Evolutionary conservation across 352 stramenopile species (phyloP).

Genomic region (Plasmopara muralis): DNA sequence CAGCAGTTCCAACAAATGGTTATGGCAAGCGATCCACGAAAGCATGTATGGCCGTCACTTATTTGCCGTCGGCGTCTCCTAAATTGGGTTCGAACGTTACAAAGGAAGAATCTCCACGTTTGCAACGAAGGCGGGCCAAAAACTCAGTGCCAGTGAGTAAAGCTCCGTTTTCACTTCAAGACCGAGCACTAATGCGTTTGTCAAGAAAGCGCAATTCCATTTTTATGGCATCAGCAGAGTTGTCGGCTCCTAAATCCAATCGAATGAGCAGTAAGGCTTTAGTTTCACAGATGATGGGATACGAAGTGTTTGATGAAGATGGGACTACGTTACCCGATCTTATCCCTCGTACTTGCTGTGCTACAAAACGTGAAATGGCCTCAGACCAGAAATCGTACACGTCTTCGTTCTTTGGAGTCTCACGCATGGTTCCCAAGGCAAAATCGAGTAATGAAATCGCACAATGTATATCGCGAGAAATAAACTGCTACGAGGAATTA

Average conservation of each 20-base stretch:
- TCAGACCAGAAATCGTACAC: slow-evolving; percentile 17
- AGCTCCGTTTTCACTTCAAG: slow-evolving; percentile 18
- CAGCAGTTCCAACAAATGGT: not conserved
- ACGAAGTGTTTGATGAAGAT: slow-evolving; percentile 28
- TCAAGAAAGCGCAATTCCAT: slow-evolving; percentile 57
- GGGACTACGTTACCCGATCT: slow-evolving; percentile 24
- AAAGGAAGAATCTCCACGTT: slow-evolving; percentile 2
- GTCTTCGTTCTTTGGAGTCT: slow-evolving; percentile 32
- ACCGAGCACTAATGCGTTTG: slow-evolving; percentile 45
- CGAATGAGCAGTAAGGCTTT: slow-evolving; percentile 1
- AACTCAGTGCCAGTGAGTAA: slow-evolving; percentile 36
- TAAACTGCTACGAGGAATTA: slow-evolving; percentile 38
- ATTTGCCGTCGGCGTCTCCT: slow-evolving; percentile 5
- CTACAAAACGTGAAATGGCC: slow-evolving; percentile 25
- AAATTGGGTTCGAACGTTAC: slow-evolving; percentile 6
- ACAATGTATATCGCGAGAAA: slow-evolving; percentile 4
- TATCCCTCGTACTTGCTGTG: slow-evolving; percentile 24
- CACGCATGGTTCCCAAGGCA: slow-evolving; percentile 14
- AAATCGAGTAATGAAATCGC: slow-evolving; percentile 2
- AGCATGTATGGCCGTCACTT: not conserved
- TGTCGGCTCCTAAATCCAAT: slow-evolving; percentile 7
- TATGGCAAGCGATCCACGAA: slow-evolving; percentile 4
- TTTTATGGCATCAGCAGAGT: slow-evolving; percentile 21
- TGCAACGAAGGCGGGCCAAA: slow-evolving; percentile 31
- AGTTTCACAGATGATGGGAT: slow-evolving; percentile 18